A percentile compares a stretch with the other conserved stretches of the same genome.
Evolutionary conservation across 139 green algal genomes (phyloP).

Genomic region (Tetradesmus lagerheimii): DNA sequence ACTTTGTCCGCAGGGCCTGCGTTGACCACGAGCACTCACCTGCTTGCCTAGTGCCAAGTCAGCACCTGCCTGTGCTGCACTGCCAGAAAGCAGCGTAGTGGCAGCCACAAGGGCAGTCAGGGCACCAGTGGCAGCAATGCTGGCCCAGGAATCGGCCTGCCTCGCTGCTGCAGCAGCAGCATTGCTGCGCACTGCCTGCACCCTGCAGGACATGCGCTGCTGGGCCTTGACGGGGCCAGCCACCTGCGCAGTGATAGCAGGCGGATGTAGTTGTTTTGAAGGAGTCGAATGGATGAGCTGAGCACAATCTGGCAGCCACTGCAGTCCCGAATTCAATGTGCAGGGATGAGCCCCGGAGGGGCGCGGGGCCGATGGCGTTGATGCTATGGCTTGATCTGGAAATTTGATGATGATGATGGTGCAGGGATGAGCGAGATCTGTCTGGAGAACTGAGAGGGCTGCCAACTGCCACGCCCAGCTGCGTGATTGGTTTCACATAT

Average conservation of each 20-base stretch:
- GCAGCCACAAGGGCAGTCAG: constrained; percentile 30
- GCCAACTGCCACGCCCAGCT: too few relatives aligned
- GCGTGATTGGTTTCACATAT: too few relatives aligned
- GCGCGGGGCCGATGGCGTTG: too few relatives aligned
- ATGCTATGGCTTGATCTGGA: too few relatives aligned
- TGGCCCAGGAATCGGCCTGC: not conserved
- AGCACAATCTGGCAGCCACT: not conserved
- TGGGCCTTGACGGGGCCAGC: constrained; percentile 9
- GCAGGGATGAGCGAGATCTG: too few relatives aligned
- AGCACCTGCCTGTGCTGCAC: constrained; percentile 54
- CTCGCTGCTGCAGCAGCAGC: not conserved
- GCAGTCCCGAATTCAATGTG: too few relatives aligned
- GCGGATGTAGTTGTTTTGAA: not conserved
- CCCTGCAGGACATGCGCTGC: not conserved
- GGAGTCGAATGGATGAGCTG: not conserved
- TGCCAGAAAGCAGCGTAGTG: constrained; percentile 55
- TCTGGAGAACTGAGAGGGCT: too few relatives aligned
- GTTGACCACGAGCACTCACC: too few relatives aligned
- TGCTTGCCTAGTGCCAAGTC: constrained; percentile 56
- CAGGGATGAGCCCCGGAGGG: too few relatives aligned
- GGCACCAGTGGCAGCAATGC: constrained; percentile 1
- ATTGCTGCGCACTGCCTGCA: constrained; percentile 15
- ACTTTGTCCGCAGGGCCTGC: too few relatives aligned
- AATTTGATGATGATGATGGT: too few relatives aligned
- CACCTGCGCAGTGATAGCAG: not conserved